Percentiles rank a stretch among this genome's conserved stretches.
These are phyloP conservation scores for Leishmania braziliensis DNA, from an alignment of 208 protist genomes.

Conservation along the genomic window DNA sequence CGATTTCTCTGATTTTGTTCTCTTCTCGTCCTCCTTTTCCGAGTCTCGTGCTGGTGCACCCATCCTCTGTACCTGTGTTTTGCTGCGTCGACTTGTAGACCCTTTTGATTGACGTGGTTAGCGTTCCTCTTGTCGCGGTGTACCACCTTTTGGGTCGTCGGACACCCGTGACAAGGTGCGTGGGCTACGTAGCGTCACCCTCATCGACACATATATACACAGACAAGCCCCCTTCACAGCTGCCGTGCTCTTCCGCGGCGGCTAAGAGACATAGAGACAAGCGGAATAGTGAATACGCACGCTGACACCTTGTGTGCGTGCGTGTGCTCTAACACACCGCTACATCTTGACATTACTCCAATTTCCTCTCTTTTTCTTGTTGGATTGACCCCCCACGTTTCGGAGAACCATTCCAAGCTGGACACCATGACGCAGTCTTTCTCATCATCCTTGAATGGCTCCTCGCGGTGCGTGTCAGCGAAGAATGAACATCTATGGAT, in stretches of 20 bases:
- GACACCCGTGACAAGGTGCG: background rate
- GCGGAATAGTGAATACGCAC: background rate
- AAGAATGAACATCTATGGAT: constrained; percentile 58
- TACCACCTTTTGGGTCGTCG: no score
- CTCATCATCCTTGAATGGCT: background rate
- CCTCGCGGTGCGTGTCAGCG: background rate
- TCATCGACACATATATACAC: background rate
- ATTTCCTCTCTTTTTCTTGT: background rate
- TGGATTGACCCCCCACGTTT: background rate
- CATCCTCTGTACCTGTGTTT: background rate
- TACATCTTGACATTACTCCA: background rate
- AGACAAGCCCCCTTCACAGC: background rate
- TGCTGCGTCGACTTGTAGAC: background rate
- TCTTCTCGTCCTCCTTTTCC: background rate
- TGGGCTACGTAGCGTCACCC: background rate
- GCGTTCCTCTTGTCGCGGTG: background rate
- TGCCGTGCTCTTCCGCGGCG: background rate
- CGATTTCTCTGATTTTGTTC: background rate
- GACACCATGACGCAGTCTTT: background rate
- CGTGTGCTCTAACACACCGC: background rate
- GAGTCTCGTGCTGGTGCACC: background rate
- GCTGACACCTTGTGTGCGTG: background rate
- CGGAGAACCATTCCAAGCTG: background rate
- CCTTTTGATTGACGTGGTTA: background rate
- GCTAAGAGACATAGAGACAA: background rate